These are phyloP conservation scores for Pythium brassicae DNA, from an alignment of 352 stramenopile genomes.

Conservation along the genomic window DNA sequence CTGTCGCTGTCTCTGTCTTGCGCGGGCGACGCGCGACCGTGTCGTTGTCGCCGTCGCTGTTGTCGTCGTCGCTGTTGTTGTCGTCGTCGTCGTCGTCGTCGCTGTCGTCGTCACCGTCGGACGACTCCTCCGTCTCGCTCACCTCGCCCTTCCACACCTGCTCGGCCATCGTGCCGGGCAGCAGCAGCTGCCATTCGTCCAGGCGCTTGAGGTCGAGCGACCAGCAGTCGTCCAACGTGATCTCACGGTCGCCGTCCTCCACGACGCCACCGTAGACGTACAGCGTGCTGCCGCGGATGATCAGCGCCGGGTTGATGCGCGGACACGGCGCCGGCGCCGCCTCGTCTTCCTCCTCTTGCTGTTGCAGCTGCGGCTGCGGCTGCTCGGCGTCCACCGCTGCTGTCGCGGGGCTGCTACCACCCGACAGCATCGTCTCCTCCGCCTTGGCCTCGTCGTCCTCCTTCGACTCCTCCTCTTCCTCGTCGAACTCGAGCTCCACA, in stretches of 20 bases:
- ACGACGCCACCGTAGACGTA: conserved; percentile 94
- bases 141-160: conserved; percentile 90
- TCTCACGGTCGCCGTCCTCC: conserved; percentile 92
- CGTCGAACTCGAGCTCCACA: conserved; percentile 3
- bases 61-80: conserved; percentile 24
- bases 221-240: conserved; percentile 96
- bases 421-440: not conserved
- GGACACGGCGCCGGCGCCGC: conserved; percentile 51
- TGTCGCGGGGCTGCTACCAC: not conserved
- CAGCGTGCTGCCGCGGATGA: conserved; percentile 86
- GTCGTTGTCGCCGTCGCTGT: conserved; percentile 45
- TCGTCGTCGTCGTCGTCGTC: conserved; percentile 56
- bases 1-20: conserved; percentile 16
- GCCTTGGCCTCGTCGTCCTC: conserved; percentile 22
- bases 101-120: conserved; percentile 73
- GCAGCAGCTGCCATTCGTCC: conserved; percentile 91
- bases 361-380: conserved; percentile 1
- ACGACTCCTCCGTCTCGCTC: conserved; percentile 84
- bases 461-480: conserved; percentile 32
- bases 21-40: conserved; percentile 14
- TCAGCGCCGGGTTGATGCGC: conserved; percentile 84
- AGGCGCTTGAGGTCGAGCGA: conserved; percentile 91
- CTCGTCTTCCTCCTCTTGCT: conserved; percentile 23
- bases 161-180: conserved; percentile 90
- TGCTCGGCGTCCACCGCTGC: conserved; percentile 10